Conservation (phyloP, 495 filamentous ascomycete genomes). For the Aspergillus conjunctus region DNA sequence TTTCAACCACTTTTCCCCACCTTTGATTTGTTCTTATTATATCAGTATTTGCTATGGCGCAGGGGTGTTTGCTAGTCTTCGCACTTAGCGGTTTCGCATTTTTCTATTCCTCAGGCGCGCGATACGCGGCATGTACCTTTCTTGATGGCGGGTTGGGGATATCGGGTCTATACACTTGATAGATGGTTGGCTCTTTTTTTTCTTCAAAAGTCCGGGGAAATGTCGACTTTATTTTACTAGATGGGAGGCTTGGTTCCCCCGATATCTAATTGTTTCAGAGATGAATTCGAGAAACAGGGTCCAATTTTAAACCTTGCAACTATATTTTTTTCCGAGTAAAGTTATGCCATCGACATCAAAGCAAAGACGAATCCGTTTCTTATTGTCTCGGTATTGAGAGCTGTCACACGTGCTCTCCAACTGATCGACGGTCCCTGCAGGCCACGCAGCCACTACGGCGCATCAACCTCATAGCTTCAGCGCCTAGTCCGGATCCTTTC, state of each 20-base stretch:
- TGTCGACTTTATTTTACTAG: conserved; percentile 10
- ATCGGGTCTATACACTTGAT: conserved; percentile 18
- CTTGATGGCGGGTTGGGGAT: conserved; percentile 21
- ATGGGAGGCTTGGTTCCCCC: conserved; percentile 9
- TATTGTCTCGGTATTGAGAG: neutral
- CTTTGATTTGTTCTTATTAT: conserved; percentile 26
- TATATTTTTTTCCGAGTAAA: no score
- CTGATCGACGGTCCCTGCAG: conserved; percentile 10
- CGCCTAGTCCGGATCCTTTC: neutral
- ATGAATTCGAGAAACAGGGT: neutral
- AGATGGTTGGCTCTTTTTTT: conserved; percentile 28
- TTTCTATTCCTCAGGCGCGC: conserved; percentile 31
- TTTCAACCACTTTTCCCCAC: conserved; percentile 13
- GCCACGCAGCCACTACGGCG: conserved; percentile 6
- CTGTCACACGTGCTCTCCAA: conserved; percentile 16
- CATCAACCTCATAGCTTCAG: conserved; percentile 4
- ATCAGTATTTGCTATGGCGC: conserved; percentile 33
- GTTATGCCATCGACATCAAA: no score
- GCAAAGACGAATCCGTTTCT: no score
- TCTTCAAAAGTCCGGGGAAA: conserved; percentile 26
- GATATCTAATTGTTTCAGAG: neutral
- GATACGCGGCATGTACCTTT: conserved; percentile 28
- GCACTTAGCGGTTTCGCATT: conserved; percentile 35
- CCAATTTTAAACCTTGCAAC: no score
- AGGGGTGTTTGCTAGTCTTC: conserved; percentile 44